These are phyloP conservation scores for Elsinoe fawcettii DNA, from an alignment of 2,329 filamentous ascomycete genomes.

Conservation along the genomic window DNA sequence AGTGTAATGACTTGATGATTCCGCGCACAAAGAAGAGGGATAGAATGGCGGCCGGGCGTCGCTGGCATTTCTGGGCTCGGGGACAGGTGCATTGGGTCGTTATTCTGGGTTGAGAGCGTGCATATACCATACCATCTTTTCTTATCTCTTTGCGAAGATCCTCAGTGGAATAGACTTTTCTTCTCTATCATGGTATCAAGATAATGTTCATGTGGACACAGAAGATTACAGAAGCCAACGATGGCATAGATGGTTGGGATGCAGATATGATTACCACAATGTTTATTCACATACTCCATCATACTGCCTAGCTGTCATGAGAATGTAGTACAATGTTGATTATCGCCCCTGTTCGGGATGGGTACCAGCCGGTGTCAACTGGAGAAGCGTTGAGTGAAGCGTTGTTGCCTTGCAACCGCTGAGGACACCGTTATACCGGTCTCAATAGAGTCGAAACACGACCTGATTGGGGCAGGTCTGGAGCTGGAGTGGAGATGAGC, in stretches of 20 bases:
- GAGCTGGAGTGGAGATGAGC: neutral
- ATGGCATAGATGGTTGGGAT: too few relatives aligned
- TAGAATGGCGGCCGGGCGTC: neutral
- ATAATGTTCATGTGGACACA: neutral
- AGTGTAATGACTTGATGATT: too few relatives aligned
- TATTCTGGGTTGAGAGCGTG: neutral
- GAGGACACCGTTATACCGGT: neutral
- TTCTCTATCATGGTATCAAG: neutral
- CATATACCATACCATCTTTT: slow-evolving; percentile 1
- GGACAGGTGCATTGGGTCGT: neutral
- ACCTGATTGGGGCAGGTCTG: neutral
- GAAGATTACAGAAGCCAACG: too few relatives aligned
- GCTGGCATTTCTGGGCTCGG: neutral
- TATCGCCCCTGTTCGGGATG: too few relatives aligned
- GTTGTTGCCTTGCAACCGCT: neutral
- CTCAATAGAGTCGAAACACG: neutral
- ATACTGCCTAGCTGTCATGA: too few relatives aligned
- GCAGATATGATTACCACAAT: too few relatives aligned
- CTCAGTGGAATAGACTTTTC: neutral
- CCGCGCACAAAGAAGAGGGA: neutral
- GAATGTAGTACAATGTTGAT: too few relatives aligned
- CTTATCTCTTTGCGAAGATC: neutral
- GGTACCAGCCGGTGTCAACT: too few relatives aligned
- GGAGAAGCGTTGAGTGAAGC: too few relatives aligned
- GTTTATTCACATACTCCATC: too few relatives aligned